Evolutionary conservation across 306 rosid species (phyloP).

Genomic region (Gastrolobium villosum): DNA sequence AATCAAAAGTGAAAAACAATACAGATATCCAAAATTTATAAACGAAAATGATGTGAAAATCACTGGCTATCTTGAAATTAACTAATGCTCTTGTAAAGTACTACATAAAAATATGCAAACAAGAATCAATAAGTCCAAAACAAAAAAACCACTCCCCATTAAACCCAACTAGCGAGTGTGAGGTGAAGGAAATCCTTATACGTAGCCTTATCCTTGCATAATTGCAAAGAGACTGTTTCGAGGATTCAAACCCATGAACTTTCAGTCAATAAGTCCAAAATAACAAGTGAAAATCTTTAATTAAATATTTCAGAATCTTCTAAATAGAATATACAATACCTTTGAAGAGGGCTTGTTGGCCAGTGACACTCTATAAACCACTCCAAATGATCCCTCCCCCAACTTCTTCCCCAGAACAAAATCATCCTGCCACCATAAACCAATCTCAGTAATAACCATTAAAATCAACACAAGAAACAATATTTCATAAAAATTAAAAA

Average conservation of each 20-base stretch:
- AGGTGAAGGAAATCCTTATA: too few relatives aligned
- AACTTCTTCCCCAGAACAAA: slow-evolving; percentile 90
- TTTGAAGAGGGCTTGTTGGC: slow-evolving; percentile 80
- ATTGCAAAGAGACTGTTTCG: too few relatives aligned
- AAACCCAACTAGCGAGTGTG: too few relatives aligned
- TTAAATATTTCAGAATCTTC: slow-evolving; percentile 19
- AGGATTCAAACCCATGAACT: too few relatives aligned
- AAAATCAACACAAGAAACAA: slow-evolving; percentile 30
- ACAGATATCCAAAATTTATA: background rate
- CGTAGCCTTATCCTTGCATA: too few relatives aligned
- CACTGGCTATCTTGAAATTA: background rate
- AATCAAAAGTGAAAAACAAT: background rate
- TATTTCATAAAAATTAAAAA: background rate
- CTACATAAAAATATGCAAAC: background rate
- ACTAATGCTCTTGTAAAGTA: slow-evolving; percentile 18
- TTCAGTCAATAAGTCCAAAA: too few relatives aligned
- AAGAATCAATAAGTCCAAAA: background rate
- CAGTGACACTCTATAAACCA: slow-evolving; percentile 78
- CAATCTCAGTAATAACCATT: slow-evolving; percentile 33
- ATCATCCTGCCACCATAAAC: slow-evolving; percentile 74
- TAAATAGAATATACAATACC: slow-evolving; percentile 57
- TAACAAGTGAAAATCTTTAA: background rate
- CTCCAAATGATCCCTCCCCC: slow-evolving; percentile 98
- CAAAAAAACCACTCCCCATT: too few relatives aligned
- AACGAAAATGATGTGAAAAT: background rate